These are phyloP conservation scores for Calonectria honghensis DNA, from an alignment of 2,329 filamentous ascomycete species.

Conservation along the genomic window DNA sequence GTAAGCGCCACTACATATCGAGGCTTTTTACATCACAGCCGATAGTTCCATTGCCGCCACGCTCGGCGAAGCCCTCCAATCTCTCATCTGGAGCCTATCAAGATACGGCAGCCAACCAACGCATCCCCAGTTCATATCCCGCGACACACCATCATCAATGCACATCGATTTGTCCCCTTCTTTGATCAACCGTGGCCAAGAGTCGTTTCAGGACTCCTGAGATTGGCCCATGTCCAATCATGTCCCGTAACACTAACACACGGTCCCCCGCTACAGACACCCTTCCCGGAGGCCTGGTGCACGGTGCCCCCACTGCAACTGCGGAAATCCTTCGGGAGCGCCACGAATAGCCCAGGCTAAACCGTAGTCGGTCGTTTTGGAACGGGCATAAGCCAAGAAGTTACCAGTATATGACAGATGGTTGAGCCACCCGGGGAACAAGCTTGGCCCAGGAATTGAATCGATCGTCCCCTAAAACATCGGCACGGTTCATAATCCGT, in stretches of 20 bases:
- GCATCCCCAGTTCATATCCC: neutral
- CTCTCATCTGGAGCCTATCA: neutral
- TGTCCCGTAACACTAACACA: neutral
- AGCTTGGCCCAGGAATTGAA: neutral
- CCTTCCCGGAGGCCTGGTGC: slow-evolving; percentile 4
- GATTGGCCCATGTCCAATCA: slow-evolving; percentile 1
- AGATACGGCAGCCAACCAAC: slow-evolving; percentile 6
- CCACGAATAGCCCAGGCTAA: slow-evolving; percentile 9
- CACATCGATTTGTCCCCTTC: neutral
- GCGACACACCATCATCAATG: slow-evolving; percentile 12
- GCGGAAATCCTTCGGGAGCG: slow-evolving; percentile 1
- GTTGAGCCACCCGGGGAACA: neutral
- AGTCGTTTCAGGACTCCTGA: slow-evolving; percentile 14
- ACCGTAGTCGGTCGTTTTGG: neutral
- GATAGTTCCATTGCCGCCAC: neutral
- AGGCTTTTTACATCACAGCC: neutral
- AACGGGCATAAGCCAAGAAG: slow-evolving; percentile 22
- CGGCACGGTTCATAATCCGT: neutral
- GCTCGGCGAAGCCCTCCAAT: slow-evolving; percentile 9
- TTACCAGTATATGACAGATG: slow-evolving; percentile 7
- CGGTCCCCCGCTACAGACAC: neutral
- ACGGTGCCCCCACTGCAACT: neutral
- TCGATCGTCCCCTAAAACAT: slow-evolving; percentile 23
- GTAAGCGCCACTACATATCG: neutral
- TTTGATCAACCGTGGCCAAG: slow-evolving; percentile 4